phyloP scores from a whole-genome alignment of 192 early-diverging fungal genomes.

The Coemansia guatemalensis region DNA sequence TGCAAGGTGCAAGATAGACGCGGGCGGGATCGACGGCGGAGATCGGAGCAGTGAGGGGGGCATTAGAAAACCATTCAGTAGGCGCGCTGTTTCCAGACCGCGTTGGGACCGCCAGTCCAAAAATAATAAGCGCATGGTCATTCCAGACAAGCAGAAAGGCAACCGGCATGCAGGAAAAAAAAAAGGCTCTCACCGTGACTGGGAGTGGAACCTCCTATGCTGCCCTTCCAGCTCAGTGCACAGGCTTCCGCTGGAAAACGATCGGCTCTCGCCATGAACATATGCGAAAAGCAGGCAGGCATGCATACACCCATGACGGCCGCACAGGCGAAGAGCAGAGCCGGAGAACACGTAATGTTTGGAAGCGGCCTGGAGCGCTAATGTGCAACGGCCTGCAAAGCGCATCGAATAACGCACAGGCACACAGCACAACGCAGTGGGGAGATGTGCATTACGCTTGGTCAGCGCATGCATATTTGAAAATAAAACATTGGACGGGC shows the following conservation, averaged over 20 bases:
- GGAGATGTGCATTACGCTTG: not conserved
- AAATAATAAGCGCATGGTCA: constrained; percentile 4
- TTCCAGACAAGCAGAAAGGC: constrained; percentile 8
- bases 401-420: not conserved
- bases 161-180: not conserved
- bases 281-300: not conserved
- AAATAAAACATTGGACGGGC: not conserved
- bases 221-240: no score
- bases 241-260: not conserved
- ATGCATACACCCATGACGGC: not conserved
- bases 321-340: not conserved
- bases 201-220: not conserved
- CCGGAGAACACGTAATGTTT: not conserved
- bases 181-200: not conserved
- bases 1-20: constrained; percentile 1
- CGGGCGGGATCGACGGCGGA: constrained; percentile 3
- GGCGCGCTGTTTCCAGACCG: constrained; percentile 3
- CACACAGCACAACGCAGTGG: not conserved
- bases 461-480: not conserved
- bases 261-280: not conserved
- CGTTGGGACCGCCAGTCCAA: constrained; percentile 14
- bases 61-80: not conserved
- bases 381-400: no score
- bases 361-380: not conserved
- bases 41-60: not conserved